Evolutionary conservation across 306 rosid genomes (phyloP), one percentile per base, ranked within the genome.

Genomic region (Canavalia gladiata): DNA sequence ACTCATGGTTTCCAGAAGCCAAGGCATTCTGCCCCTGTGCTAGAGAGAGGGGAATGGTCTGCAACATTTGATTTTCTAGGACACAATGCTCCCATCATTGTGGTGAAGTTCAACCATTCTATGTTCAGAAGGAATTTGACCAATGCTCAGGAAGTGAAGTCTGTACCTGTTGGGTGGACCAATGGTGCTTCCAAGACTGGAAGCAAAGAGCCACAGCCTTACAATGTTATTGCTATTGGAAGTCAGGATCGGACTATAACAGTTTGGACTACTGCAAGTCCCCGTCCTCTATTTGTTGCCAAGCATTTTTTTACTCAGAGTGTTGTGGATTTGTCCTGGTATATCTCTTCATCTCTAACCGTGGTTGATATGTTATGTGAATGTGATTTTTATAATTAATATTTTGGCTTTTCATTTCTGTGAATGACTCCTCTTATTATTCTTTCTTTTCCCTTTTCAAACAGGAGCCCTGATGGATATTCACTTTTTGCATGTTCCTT

Each of bases 1-100:
- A 95, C 99, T 50, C 99, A 95, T 75, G 99, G 99, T 65, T 95
- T 93, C 85, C 97, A 95, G 91, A 95, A 95, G 90, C 99, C 99
- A 25, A 93, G 99, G 89, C 99, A 95, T 86, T 95, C 99, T 68
- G 99, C 99, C 10, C 99, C 99, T 37, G 99, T 95, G 74, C 89
- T 95, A 18, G 99, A 95, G 89, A 93, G 99, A 88, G 99, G 98
- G 83, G 99, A 93, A 77, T 95, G 99, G 99, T 88, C 99, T 69
- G 99, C 98, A 34, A 95, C 99, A 47, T 95, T 95, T 92, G 99
- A 95, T 84, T 95, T 95, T 84, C 81, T 95, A 76, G 99, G 99
- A 72, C 98, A 95, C 87, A 95, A 92, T 87, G 99, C 99, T 79
- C 99, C 99, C 1, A 87, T 95, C 74, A 95, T 93, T 63, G 98